These are phyloP conservation scores for Gossypium anomalum DNA, from an alignment of 345 rosid species.

Conservation along the genomic window DNA sequence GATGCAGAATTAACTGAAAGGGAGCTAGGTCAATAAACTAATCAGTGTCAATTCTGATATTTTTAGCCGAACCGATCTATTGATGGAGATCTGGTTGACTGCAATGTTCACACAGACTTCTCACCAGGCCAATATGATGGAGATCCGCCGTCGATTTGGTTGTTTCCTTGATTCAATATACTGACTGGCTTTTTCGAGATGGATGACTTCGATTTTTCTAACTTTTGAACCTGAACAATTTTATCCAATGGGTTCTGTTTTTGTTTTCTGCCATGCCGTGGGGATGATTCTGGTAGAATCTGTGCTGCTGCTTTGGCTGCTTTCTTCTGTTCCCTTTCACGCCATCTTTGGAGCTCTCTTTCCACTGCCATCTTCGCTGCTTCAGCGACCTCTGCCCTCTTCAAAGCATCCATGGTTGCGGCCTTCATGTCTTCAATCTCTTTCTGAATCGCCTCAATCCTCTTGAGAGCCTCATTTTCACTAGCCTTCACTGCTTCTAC, in stretches of 20 bases:
- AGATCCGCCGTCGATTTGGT: neutral
- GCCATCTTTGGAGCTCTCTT: neutral
- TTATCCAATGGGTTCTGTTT: neutral
- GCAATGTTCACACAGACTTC: neutral
- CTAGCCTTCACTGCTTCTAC: neutral
- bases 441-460: neutral
- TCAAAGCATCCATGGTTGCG: neutral
- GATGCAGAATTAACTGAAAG: no score
- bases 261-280: neutral
- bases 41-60: no score
- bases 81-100: no score
- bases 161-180: neutral
- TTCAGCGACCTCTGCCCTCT: slow-evolving; percentile 72
- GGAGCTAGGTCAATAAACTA: no score
- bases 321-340: neutral
- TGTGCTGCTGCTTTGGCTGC: neutral
- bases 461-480: neutral
- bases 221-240: neutral
- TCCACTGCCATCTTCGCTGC: slow-evolving; percentile 77
- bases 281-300: neutral
- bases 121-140: neutral
- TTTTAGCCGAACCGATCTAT: no score
- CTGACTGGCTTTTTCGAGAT: neutral
- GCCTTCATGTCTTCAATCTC: neutral
- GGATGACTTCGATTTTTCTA: neutral